A percentile compares a stretch with the other conserved stretches of the same genome.
Evolutionary conservation across 345 rosid genomes (phyloP).

Genomic region (Litchi chinensis): DNA sequence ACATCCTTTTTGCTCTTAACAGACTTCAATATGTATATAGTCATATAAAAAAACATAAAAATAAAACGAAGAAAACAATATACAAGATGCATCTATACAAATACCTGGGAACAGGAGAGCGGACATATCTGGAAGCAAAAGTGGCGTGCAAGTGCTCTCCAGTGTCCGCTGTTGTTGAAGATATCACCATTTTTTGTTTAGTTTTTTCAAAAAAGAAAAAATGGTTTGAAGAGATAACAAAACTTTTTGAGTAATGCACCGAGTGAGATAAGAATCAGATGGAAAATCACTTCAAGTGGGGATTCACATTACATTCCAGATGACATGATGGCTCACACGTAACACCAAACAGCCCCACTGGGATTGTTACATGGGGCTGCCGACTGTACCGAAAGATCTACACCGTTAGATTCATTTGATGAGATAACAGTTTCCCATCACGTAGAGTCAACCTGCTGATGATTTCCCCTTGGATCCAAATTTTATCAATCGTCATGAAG

Average conservation of each 20-base stretch:
- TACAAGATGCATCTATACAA: neutral
- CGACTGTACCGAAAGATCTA: neutral
- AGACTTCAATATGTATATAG: neutral
- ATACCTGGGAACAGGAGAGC: conserved; percentile 64
- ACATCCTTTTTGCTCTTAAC: neutral
- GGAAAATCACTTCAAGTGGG: too few relatives aligned
- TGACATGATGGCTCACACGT: neutral
- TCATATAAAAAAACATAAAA: neutral
- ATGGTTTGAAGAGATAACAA: too few relatives aligned
- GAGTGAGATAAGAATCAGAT: too few relatives aligned
- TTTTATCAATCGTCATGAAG: too few relatives aligned
- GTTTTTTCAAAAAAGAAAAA: too few relatives aligned
- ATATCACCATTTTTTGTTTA: conserved; percentile 41
- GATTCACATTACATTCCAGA: too few relatives aligned
- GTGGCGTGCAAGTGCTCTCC: conserved; percentile 62
- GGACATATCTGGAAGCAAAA: conserved; percentile 81
- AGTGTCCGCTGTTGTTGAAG: conserved; percentile 41
- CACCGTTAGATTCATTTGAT: too few relatives aligned
- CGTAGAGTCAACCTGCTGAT: too few relatives aligned
- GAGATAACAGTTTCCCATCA: too few relatives aligned
- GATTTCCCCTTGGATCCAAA: too few relatives aligned
- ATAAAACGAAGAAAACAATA: neutral
- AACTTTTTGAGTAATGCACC: too few relatives aligned
- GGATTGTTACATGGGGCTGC: neutral
- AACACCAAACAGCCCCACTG: neutral